A percentile compares a stretch with the other conserved stretches of the same genome.
Conservation (phyloP, 257 asterid species). For the Scutellaria galericulata region DNA sequence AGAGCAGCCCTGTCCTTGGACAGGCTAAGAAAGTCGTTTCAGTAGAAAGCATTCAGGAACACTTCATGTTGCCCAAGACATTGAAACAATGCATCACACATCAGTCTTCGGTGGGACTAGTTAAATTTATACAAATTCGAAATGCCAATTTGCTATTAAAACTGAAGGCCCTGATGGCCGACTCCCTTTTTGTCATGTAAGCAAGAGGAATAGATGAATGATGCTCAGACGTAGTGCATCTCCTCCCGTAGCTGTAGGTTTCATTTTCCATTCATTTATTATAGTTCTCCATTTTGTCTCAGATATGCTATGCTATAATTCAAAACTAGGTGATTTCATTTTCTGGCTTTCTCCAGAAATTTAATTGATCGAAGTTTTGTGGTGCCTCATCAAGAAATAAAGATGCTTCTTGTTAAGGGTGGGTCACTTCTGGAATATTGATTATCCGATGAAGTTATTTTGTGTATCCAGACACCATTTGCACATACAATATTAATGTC, state of each 20-base stretch:
- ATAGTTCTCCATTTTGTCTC: conserved; percentile 31
- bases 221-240: conserved; percentile 18
- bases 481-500: no score
- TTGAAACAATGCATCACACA: conserved; percentile 12
- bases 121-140: conserved; percentile 10
- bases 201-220: conserved; percentile 35
- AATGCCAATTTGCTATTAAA: conserved; percentile 20
- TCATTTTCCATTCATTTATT: conserved; percentile 29
- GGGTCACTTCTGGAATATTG: not conserved
- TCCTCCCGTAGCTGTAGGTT: conserved; percentile 27
- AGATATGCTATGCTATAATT: not conserved
- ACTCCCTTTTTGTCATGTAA: conserved; percentile 31
- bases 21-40: conserved; percentile 63
- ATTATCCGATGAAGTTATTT: no score
- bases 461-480: no score
- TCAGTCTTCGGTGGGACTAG: conserved; percentile 8
- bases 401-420: not conserved
- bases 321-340: conserved; percentile 26
- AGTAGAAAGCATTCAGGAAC: conserved; percentile 40
- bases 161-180: conserved; percentile 16
- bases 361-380: no score
- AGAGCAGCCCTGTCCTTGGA: conserved; percentile 82
- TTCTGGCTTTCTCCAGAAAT: not conserved
- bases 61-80: conserved; percentile 24
- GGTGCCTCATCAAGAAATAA: no score